Conservation (phyloP, 306 rosid genomes). For the Ziziphus jujuba region DNA sequence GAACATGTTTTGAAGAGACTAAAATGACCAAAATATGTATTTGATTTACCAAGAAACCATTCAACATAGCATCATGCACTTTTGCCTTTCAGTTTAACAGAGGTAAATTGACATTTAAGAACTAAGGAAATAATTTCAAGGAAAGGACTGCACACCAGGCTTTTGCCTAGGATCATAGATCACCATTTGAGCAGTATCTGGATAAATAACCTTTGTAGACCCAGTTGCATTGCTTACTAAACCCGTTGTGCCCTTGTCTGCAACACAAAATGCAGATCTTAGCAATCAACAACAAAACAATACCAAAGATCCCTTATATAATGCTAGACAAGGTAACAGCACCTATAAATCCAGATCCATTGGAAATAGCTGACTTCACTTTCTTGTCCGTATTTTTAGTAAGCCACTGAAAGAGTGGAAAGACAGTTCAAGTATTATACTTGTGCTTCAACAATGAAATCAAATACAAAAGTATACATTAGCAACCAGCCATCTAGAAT, state of each 20-base stretch:
- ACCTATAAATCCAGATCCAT: slow-evolving; percentile 62
- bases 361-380: slow-evolving; percentile 47
- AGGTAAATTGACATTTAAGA: not conserved
- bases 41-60: no score
- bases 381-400: slow-evolving; percentile 56
- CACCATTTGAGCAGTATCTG: slow-evolving; percentile 83
- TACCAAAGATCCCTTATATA: slow-evolving; percentile 18
- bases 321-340: slow-evolving; percentile 24
- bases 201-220: slow-evolving; percentile 63
- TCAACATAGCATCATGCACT: no score
- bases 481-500: not conserved
- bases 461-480: slow-evolving; percentile 2
- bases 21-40: not conserved
- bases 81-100: not conserved
- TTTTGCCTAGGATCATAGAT: slow-evolving; percentile 83
- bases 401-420: slow-evolving; percentile 66
- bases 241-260: slow-evolving; percentile 55
- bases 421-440: slow-evolving; percentile 17
- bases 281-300: slow-evolving; percentile 18
- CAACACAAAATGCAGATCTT: slow-evolving; percentile 16
- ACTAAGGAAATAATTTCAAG: not conserved
- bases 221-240: slow-evolving; percentile 39
- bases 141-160: slow-evolving; percentile 47
- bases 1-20: not conserved
- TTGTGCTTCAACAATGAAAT: slow-evolving; percentile 5